A percentile compares a stretch with the other conserved stretches of the same genome.
These are phyloP conservation scores for Euphorbia schlechtendalii DNA, from an alignment of 441 rosid genomes.

Conservation along the genomic window DNA sequence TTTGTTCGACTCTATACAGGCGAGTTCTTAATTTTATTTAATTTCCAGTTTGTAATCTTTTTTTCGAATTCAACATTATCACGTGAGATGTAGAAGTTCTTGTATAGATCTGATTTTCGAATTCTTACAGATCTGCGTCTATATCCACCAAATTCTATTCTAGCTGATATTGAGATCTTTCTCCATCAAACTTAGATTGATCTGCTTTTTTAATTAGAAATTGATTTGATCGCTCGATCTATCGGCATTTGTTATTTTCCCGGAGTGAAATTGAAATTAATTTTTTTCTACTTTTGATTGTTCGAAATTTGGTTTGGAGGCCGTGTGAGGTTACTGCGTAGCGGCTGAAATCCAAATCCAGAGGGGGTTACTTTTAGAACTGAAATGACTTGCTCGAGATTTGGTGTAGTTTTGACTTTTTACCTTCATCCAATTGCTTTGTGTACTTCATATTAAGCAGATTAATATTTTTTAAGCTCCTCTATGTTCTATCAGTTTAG, in stretches of 20 bases:
- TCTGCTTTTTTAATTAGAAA: neutral
- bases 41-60: too few species aligned
- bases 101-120: conserved; percentile 4
- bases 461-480: neutral
- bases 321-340: neutral
- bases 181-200: neutral
- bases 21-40: neutral
- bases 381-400: neutral
- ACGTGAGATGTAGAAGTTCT: neutral
- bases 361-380: neutral
- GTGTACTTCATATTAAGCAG: neutral
- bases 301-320: too few species aligned
- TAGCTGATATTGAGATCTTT: neutral
- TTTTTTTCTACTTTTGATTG: too few species aligned
- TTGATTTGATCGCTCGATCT: too few species aligned
- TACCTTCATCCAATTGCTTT: neutral
- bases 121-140: conserved; percentile 1
- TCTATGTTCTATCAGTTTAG: neutral
- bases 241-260: too few species aligned
- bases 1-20: neutral
- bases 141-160: neutral
- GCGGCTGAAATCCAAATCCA: neutral
- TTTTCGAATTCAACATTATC: neutral
- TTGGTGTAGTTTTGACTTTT: neutral
- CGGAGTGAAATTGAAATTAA: too few species aligned